phyloP scores from a whole-genome alignment of 2,329 filamentous ascomycete genomes.

The Cladosporium velox region DNA sequence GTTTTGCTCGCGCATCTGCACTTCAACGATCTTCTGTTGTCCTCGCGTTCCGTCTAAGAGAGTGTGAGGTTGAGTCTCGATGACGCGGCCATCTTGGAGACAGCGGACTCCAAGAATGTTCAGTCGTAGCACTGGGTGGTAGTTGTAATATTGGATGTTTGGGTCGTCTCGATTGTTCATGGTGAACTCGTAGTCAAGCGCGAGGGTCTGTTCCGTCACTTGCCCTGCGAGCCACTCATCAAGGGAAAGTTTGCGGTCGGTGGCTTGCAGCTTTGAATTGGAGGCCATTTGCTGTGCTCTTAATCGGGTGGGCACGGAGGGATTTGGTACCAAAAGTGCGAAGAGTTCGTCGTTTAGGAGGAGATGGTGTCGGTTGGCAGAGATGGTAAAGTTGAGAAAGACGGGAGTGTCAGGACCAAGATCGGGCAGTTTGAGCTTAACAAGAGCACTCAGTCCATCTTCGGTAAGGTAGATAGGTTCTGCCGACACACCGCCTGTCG shows the following conservation, averaged over 20 bases:
- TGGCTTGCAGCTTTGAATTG: not conserved
- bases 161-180: not conserved
- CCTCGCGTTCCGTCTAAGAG: not conserved
- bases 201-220: not conserved
- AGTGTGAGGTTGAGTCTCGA: not conserved
- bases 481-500: not conserved
- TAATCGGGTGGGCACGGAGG: not conserved
- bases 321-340: not conserved
- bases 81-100: not conserved
- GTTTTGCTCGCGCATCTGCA: not conserved
- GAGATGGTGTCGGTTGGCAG: not conserved
- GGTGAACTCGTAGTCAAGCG: not conserved
- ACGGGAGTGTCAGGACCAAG: not conserved
- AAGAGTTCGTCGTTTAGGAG: not conserved
- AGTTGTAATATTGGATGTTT: not conserved
- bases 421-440: not conserved
- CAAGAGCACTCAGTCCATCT: not conserved
- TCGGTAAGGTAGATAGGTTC: not conserved
- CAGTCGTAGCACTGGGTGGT: not conserved
- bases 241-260: not conserved
- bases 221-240: not conserved
- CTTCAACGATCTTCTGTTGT: not conserved
- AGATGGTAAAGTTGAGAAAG: constrained; percentile 1
- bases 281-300: not conserved
- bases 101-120: not conserved